Conservation (phyloP, 2,329 filamentous ascomycete genomes). For the Parascedosporium putredinis region DNA sequence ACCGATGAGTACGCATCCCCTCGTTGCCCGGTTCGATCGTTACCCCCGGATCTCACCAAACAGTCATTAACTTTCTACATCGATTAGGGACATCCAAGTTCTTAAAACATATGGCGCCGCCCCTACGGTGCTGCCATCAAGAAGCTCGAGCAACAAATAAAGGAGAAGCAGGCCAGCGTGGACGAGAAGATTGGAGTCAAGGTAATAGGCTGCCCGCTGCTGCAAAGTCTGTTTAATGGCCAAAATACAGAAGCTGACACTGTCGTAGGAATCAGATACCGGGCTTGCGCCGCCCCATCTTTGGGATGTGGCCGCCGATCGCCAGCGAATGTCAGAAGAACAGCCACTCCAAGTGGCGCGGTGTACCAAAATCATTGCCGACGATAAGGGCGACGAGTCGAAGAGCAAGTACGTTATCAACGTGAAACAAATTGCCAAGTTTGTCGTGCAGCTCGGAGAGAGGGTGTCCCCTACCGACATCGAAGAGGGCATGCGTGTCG, state of each 20-base stretch:
- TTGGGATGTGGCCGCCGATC: conserved; percentile 96
- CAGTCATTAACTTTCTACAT: neutral
- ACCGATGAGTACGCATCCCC: conserved; percentile 72
- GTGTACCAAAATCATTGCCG: conserved; percentile 98
- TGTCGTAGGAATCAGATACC: conserved; percentile 80
- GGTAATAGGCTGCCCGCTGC: conserved; percentile 34
- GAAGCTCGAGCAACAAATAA: conserved; percentile 98
- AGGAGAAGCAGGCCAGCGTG: conserved; percentile 95
- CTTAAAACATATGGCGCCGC: conserved; percentile 98
- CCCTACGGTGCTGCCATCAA: conserved; percentile 90
- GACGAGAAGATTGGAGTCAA: conserved; percentile 96
- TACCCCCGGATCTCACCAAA: neutral
- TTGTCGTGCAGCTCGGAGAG: conserved; percentile 94
- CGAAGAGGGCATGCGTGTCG: conserved; percentile 97
- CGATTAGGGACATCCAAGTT: conserved; percentile 88
- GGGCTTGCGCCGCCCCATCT: conserved; percentile 95
- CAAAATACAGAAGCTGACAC: too few species aligned
- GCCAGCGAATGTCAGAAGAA: conserved; percentile 97
- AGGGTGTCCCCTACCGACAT: conserved; percentile 97
- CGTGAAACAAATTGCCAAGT: conserved; percentile 99
- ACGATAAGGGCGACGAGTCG: conserved; percentile 81
- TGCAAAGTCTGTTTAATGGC: too few species aligned
- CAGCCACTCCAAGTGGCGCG: conserved; percentile 94
- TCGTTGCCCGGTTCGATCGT: neutral
- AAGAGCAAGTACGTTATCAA: conserved; percentile 99